Evolutionary conservation across 371 early-diverging fungal genomes (phyloP).

Genomic region (Capniomyces stellatus): DNA sequence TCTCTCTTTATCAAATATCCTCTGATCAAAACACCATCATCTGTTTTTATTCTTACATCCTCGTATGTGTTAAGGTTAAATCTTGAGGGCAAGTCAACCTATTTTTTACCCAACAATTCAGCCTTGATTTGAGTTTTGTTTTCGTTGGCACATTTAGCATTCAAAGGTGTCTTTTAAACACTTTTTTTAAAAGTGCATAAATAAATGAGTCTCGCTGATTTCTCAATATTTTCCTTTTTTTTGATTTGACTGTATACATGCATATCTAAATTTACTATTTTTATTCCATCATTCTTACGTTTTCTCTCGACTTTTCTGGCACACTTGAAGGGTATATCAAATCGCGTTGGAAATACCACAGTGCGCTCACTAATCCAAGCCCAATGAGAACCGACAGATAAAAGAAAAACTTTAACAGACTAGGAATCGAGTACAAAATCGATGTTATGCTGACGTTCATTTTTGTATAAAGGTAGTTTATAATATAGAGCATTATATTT

Average conservation of each 20-base stretch:
- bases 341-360: slow-evolving; percentile 64
- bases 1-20: slow-evolving; percentile 56
- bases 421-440: not conserved
- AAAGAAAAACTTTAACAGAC: not conserved
- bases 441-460: not conserved
- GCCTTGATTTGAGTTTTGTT: not conserved
- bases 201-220: not conserved
- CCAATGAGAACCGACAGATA: slow-evolving; percentile 5
- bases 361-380: slow-evolving; percentile 11
- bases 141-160: not conserved
- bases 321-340: slow-evolving; percentile 69
- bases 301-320: slow-evolving; percentile 56
- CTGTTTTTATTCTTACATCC: slow-evolving; percentile 46
- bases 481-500: not conserved
- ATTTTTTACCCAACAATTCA: not conserved
- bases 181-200: not conserved
- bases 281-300: slow-evolving; percentile 23
- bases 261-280: not conserved
- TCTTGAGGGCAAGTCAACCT: slow-evolving; percentile 58
- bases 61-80: slow-evolving; percentile 42
- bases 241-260: too few species aligned
- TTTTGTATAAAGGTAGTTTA: not conserved
- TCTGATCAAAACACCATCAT: slow-evolving; percentile 57
- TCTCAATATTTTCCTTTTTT: too few species aligned
- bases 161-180: too few species aligned